Conservation (phyloP, 208 protist genomes). For the Leishmania guyanensis region DNA sequence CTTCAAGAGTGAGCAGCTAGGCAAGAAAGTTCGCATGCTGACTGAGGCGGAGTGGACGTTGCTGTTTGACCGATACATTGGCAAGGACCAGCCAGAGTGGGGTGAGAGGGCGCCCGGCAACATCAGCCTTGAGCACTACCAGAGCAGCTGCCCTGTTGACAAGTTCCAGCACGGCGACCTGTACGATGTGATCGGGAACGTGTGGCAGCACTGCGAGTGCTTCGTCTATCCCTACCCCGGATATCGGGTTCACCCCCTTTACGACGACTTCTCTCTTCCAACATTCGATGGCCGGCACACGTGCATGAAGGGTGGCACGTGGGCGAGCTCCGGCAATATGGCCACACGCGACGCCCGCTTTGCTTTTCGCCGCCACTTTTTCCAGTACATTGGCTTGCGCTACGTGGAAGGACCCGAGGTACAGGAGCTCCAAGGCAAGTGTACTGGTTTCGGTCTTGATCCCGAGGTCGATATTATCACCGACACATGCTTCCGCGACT, state of each 20-base stretch:
- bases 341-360: slow-evolving; percentile 92
- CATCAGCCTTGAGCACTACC: slow-evolving; percentile 86
- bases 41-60: slow-evolving; percentile 92
- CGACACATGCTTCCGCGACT: slow-evolving; percentile 70
- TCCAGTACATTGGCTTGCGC: slow-evolving; percentile 94
- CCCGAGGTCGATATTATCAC: slow-evolving; percentile 80
- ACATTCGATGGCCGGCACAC: slow-evolving; percentile 95
- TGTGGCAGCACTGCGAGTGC: slow-evolving; percentile 96
- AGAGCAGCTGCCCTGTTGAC: slow-evolving; percentile 85
- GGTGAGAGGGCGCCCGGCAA: slow-evolving; percentile 74
- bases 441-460: slow-evolving; percentile 61
- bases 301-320: slow-evolving; percentile 96
- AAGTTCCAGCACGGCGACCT: slow-evolving; percentile 81
- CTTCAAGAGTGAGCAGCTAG: slow-evolving; percentile 88
- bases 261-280: slow-evolving; percentile 97
- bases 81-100: slow-evolving; percentile 81
- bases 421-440: slow-evolving; percentile 26
- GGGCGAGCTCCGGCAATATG: slow-evolving; percentile 94
- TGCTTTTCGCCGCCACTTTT: slow-evolving; percentile 96
- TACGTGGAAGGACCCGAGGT: slow-evolving; percentile 84
- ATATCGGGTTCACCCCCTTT: slow-evolving; percentile 94
- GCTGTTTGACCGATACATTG: slow-evolving; percentile 81
- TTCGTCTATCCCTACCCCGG: slow-evolving; percentile 88
- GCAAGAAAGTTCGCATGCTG: slow-evolving; percentile 83
- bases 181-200: slow-evolving; percentile 95